phyloP scores from a whole-genome alignment of 2,329 filamentous ascomycete species.

The Claviceps fusiformis region DNA sequence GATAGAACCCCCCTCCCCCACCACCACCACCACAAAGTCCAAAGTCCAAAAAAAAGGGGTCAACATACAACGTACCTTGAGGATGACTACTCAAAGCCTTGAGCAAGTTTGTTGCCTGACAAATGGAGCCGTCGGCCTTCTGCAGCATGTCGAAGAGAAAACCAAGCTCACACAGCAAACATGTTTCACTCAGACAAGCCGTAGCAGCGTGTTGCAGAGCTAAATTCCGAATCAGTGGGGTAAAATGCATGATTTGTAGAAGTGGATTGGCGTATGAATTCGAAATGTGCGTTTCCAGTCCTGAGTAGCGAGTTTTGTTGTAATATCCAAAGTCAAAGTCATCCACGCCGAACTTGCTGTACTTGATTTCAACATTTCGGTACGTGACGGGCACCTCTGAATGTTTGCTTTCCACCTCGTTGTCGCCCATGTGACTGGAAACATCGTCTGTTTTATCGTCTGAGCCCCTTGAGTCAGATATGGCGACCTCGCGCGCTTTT shows the following conservation, averaged over 20 bases:
- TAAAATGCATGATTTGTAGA: constrained; percentile 83
- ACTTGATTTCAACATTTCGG: constrained; percentile 92
- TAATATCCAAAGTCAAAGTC: constrained; percentile 98
- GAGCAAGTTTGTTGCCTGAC: constrained; percentile 88
- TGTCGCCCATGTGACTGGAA: constrained; percentile 50
- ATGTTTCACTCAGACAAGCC: constrained; percentile 68
- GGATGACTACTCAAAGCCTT: constrained; percentile 78
- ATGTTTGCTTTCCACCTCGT: constrained; percentile 59
- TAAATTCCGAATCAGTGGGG: constrained; percentile 73
- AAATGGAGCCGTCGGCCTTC: constrained; percentile 86
- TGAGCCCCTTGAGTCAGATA: constrained; percentile 26
- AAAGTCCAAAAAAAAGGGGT: no score
- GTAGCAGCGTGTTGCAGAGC: constrained; percentile 81
- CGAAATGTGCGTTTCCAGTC: constrained; percentile 87
- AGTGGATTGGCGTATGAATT: constrained; percentile 94
- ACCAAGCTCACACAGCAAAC: constrained; percentile 84
- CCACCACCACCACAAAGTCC: no score
- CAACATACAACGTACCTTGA: constrained; percentile 40
- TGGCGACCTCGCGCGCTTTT: constrained; percentile 59
- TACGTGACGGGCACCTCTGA: constrained; percentile 82
- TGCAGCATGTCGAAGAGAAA: constrained; percentile 97
- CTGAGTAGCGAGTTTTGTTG: constrained; percentile 85
- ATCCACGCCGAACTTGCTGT: constrained; percentile 97
- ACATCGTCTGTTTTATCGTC: constrained; percentile 41
- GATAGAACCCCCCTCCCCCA: no score